These are phyloP conservation scores for Tetracladium setigerum DNA, from an alignment of 495 filamentous ascomycete species.

Conservation along the genomic window DNA sequence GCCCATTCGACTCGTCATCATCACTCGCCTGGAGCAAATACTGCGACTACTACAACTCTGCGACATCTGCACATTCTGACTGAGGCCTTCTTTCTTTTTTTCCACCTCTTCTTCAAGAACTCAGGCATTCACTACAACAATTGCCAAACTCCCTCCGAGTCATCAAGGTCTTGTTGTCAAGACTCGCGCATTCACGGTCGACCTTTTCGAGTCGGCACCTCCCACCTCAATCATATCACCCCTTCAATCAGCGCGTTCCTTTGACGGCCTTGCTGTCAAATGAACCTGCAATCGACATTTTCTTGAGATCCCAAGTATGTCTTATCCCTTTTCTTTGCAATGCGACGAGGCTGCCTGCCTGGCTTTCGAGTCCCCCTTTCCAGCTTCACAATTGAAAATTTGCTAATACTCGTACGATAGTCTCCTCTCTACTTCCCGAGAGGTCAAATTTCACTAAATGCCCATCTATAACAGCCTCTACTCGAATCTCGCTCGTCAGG, in stretches of 20 bases:
- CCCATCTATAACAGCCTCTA: slow-evolving; percentile 51
- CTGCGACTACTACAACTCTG: not conserved
- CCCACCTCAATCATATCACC: slow-evolving; percentile 6
- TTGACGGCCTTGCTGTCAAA: slow-evolving; percentile 61
- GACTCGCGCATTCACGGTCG: slow-evolving; percentile 12
- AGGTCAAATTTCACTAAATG: slow-evolving; percentile 44
- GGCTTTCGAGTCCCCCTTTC: not conserved
- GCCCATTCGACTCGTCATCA: slow-evolving; percentile 14
- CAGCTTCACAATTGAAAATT: slow-evolving; percentile 5
- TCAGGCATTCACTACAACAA: slow-evolving; percentile 8
- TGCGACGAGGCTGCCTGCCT: not conserved
- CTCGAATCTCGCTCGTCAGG: slow-evolving; percentile 91
- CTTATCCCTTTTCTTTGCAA: not conserved
- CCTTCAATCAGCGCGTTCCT: slow-evolving; percentile 44
- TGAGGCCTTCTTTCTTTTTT: slow-evolving; percentile 9
- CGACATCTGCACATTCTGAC: not conserved
- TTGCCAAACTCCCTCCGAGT: not conserved
- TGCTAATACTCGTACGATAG: slow-evolving; percentile 32
- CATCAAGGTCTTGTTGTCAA: not conserved
- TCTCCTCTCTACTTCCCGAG: slow-evolving; percentile 23
- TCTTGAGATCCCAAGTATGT: slow-evolving; percentile 20
- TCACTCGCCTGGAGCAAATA: slow-evolving; percentile 7
- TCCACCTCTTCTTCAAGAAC: slow-evolving; percentile 1
- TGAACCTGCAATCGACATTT: slow-evolving; percentile 57
- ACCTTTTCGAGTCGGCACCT: slow-evolving; percentile 18